phyloP scores from a whole-genome alignment of 2,329 filamentous ascomycete species.

The Paraphoma chrysanthemicola region DNA sequence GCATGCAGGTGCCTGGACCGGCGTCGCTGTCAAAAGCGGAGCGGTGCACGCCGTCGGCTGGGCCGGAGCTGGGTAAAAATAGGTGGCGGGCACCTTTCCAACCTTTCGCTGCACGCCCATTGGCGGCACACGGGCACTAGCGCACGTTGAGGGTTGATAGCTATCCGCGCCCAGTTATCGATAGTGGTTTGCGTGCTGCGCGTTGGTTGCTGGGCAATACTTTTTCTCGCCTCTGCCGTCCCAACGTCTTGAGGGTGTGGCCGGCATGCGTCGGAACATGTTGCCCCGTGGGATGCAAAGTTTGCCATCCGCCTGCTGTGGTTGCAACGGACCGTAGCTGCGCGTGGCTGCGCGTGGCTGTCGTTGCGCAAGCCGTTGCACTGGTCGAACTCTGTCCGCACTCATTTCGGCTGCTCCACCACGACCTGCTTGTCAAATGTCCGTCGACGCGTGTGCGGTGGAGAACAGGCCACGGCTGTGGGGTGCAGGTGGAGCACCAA shows the following conservation, averaged over 20 bases:
- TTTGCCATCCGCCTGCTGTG: not conserved
- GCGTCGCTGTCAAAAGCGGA: not conserved
- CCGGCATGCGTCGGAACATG: not conserved
- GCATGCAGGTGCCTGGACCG: not conserved
- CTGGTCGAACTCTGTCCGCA: not conserved
- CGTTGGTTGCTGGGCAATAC: not conserved
- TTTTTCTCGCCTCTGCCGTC: not conserved
- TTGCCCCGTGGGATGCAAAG: not conserved
- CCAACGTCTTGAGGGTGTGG: not conserved
- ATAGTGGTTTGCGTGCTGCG: not conserved
- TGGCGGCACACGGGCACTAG: not conserved
- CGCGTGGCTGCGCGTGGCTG: not conserved
- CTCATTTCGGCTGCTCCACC: not conserved
- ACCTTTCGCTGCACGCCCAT: not conserved
- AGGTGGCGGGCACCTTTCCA: not conserved
- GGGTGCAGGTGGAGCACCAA: not conserved
- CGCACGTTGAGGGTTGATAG: not conserved
- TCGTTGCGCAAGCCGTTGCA: not conserved
- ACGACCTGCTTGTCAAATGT: not conserved
- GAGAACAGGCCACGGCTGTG: not conserved
- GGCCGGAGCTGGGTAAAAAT: not conserved
- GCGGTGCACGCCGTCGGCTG: not conserved
- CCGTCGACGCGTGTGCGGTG: constrained; percentile 1
- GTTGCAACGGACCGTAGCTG: not conserved
- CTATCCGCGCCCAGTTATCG: not conserved